Percentiles rank a stretch among this genome's conserved stretches.
Conservation (phyloP, 805 yeast genomes). For the Metschnikowia colocasiae region DNA sequence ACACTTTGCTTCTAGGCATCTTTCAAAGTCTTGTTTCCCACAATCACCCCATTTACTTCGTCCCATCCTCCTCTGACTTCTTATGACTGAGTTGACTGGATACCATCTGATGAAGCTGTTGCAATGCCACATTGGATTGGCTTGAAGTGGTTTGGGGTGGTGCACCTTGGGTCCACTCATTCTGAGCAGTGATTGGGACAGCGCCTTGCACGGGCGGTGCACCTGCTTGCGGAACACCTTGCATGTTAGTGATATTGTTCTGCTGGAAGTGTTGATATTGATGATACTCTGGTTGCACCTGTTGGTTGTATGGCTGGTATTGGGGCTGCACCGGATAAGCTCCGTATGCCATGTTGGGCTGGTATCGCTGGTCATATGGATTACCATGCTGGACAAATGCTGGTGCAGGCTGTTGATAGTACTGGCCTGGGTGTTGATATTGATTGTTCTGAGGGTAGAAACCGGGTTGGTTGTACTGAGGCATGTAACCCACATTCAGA, state of each 20-base stretch:
- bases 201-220: background rate
- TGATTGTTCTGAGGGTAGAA: conserved; percentile 12
- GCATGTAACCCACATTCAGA: background rate
- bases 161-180: background rate
- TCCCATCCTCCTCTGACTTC: background rate
- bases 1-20: background rate
- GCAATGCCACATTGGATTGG: conserved; percentile 12
- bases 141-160: background rate
- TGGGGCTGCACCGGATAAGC: conserved; percentile 4
- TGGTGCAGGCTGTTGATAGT: conserved; percentile 6
- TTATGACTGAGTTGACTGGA: conserved; percentile 12
- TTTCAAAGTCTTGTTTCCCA: background rate
- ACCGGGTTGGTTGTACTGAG: background rate
- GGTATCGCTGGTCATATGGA: conserved; percentile 10
- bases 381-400: conserved; percentile 8
- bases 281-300: background rate
- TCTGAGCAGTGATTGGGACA: background rate
- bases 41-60: background rate
- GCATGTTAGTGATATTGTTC: background rate
- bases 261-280: conserved; percentile 1
- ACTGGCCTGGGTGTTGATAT: conserved; percentile 6
- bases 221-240: background rate
- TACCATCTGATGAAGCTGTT: conserved; percentile 19
- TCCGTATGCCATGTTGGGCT: conserved; percentile 8
- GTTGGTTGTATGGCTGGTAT: conserved; percentile 13